Percentiles rank a stretch among this genome's conserved stretches.
Evolutionary conservation across 441 rosid genomes (phyloP).

Genomic region (Iberis amara): DNA sequence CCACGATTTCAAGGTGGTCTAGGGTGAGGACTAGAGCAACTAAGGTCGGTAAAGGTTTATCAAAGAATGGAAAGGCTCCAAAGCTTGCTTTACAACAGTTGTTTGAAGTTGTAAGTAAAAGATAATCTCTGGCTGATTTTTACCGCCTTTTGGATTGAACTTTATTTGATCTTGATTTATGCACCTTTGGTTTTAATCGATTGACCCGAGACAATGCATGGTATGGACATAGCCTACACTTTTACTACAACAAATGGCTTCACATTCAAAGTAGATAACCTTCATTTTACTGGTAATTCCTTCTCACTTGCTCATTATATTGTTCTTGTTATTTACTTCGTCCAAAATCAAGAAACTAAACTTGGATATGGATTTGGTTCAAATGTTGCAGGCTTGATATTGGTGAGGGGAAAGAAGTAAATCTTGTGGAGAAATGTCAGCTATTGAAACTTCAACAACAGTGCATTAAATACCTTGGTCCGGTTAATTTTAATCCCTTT

Average conservation of each 20-base stretch:
- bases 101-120: conserved; percentile 87
- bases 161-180: conserved; percentile 17
- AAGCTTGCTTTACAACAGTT: conserved; percentile 93
- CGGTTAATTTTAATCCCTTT: conserved; percentile 39
- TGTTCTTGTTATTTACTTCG: not conserved
- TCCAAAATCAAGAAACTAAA: conserved; percentile 18
- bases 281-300: conserved; percentile 83
- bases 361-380: conserved; percentile 19
- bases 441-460: conserved; percentile 74
- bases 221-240: conserved; percentile 89
- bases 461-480: conserved; percentile 94
- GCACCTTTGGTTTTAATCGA: conserved; percentile 40
- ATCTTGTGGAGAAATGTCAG: conserved; percentile 62
- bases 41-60: conserved; percentile 93
- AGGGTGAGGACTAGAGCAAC: conserved; percentile 96
- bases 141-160: not conserved
- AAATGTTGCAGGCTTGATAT: conserved; percentile 75
- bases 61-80: conserved; percentile 78
- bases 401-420: conserved; percentile 89
- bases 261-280: conserved; percentile 82
- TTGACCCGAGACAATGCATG: conserved; percentile 95
- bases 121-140: not conserved
- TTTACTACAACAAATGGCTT: conserved; percentile 77
- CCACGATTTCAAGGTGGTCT: conserved; percentile 91
- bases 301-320: not conserved